Conservation (phyloP, 257 asterid genomes). For the Paraleonurus japonicus region DNA sequence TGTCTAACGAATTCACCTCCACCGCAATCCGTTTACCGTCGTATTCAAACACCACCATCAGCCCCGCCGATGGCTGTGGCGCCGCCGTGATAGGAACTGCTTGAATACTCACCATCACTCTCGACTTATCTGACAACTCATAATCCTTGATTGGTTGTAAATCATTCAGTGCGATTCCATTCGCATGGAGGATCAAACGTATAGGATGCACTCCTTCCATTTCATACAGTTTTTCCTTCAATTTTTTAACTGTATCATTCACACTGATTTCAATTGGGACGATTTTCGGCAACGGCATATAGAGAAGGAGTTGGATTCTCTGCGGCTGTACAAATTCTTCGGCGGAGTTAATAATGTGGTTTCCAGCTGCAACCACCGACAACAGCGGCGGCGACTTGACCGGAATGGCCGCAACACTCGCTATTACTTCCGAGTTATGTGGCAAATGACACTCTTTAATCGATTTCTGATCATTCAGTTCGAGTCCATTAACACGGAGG, state of each 20-base stretch:
- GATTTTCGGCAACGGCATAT: conserved; percentile 35
- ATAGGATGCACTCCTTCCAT: conserved; percentile 32
- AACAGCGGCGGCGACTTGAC: conserved; percentile 27
- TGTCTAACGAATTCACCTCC: conserved; percentile 47
- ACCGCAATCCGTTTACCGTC: conserved; percentile 37
- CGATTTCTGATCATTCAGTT: conserved; percentile 41
- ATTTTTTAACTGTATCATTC: conserved; percentile 32
- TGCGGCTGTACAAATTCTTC: no score
- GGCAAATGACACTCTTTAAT: conserved; percentile 34
- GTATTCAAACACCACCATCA: conserved; percentile 36
- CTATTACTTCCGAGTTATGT: conserved; percentile 41
- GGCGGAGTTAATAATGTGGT: no score
- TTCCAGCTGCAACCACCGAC: not conserved
- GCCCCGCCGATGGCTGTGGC: conserved; percentile 11
- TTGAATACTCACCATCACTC: conserved; percentile 32
- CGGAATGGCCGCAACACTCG: not conserved
- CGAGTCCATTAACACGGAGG: conserved; percentile 40
- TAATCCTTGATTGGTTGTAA: conserved; percentile 36
- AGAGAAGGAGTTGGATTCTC: conserved; percentile 25
- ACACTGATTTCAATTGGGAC: conserved; percentile 35
- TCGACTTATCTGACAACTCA: conserved; percentile 36
- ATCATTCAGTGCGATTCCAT: conserved; percentile 47
- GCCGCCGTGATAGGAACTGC: not conserved
- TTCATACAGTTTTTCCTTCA: conserved; percentile 53
- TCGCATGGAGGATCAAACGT: conserved; percentile 31